phyloP scores from a whole-genome alignment of 2,329 filamentous ascomycete genomes.

The Fusarium haematococcum region DNA sequence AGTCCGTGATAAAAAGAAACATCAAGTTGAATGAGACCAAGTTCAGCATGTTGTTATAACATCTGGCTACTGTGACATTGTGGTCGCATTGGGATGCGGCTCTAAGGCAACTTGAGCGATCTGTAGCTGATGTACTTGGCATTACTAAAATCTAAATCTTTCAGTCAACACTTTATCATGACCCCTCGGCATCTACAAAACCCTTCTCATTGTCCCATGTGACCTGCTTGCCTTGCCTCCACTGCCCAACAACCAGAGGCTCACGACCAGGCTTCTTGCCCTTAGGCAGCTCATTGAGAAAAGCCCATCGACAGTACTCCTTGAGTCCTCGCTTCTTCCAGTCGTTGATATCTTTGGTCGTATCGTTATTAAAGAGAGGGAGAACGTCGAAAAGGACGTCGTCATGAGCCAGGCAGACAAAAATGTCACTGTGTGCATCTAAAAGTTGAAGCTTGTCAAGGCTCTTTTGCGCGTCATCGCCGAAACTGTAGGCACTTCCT shows the following conservation, averaged over 20 bases:
- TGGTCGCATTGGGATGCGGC: accelerated
- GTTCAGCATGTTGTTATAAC: not conserved
- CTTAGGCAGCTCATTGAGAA: not conserved
- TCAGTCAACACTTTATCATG: not conserved
- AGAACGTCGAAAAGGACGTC: not conserved
- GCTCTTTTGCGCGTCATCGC: not conserved
- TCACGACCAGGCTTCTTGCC: not conserved
- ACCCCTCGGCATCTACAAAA: not conserved
- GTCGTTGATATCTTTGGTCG: not conserved
- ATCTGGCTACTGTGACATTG: not conserved
- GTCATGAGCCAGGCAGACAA: not conserved
- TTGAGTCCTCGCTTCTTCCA: not conserved
- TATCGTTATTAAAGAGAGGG: not conserved
- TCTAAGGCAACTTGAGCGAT: not conserved
- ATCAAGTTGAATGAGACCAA: not conserved
- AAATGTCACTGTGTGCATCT: not conserved
- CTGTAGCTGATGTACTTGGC: not conserved
- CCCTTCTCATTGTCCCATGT: not conserved
- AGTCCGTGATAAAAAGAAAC: not conserved
- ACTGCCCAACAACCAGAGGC: not conserved
- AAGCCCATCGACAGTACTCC: not conserved
- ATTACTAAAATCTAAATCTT: not conserved
- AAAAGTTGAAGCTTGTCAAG: not conserved
- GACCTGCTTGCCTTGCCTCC: not conserved
- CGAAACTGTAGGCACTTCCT: not conserved